Percentiles rank a stretch among this genome's conserved stretches.
phyloP scores from a whole-genome alignment of 192 early-diverging fungal species.

The Coemansia sp. region DNA sequence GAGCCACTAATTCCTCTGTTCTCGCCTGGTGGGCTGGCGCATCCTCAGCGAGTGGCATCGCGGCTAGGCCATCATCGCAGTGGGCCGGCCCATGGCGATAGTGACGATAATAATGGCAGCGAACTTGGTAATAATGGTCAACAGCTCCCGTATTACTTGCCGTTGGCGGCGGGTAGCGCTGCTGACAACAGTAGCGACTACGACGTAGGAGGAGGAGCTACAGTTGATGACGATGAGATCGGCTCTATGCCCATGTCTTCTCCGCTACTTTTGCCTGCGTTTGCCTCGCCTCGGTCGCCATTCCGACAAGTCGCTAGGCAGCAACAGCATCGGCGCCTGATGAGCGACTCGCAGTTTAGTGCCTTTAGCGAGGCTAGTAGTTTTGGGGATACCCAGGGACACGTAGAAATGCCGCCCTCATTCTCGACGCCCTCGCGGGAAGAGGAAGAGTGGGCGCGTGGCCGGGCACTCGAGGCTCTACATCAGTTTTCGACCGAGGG shows the following conservation, averaged over 20 bases:
- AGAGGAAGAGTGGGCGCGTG: slow-evolving; percentile 66
- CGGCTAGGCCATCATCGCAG: neutral
- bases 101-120: neutral
- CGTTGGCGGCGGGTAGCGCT: neutral
- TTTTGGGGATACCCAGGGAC: slow-evolving; percentile 39
- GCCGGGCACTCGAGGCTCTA: slow-evolving; percentile 62
- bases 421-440: slow-evolving; percentile 36
- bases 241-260: neutral
- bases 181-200: neutral
- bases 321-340: slow-evolving; percentile 29
- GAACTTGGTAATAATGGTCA: neutral
- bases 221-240: neutral
- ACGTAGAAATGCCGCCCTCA: slow-evolving; percentile 23
- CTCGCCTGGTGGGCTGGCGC: neutral
- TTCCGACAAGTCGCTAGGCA: neutral
- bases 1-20: neutral
- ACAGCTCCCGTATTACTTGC: neutral
- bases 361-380: slow-evolving; percentile 39
- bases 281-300: slow-evolving; percentile 4
- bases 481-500: slow-evolving; percentile 74
- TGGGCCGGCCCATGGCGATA: neutral
- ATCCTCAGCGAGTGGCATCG: neutral
- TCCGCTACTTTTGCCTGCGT: neutral
- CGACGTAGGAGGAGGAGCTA: neutral
- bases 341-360: slow-evolving; percentile 48